Percentiles rank a stretch among this genome's conserved stretches.
These are phyloP conservation scores for Sphaerulina musiva DNA, from an alignment of 2,329 filamentous ascomycete species.

Conservation along the genomic window DNA sequence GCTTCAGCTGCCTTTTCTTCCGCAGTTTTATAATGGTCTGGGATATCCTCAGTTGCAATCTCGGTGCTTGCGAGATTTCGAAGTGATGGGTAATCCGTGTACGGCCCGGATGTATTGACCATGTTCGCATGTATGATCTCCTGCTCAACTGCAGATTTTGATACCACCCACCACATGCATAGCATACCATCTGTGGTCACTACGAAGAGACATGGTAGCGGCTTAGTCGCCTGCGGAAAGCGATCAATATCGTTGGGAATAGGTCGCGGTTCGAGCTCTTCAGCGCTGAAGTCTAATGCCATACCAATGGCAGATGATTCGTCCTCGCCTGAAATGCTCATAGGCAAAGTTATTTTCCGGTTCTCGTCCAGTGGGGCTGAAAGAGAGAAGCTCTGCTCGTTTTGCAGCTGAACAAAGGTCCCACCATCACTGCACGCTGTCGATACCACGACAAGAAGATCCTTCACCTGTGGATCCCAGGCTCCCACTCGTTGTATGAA, in stretches of 20 bases:
- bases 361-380: slow-evolving; percentile 61
- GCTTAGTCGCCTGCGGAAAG: slow-evolving; percentile 68
- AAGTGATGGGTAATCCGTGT: slow-evolving; percentile 5
- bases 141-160: slow-evolving; percentile 74
- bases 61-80: not conserved
- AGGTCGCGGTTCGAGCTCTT: slow-evolving; percentile 20
- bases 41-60: not conserved
- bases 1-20: not conserved
- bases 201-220: slow-evolving; percentile 75
- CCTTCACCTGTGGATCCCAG: slow-evolving; percentile 72
- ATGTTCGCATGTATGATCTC: slow-evolving; percentile 29
- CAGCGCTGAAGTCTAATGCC: slow-evolving; percentile 60
- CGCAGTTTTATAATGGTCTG: not conserved
- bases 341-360: slow-evolving; percentile 65
- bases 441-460: slow-evolving; percentile 74
- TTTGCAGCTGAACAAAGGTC: slow-evolving; percentile 51
- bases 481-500: slow-evolving; percentile 70
- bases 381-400: not conserved
- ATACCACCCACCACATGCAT: slow-evolving; percentile 84
- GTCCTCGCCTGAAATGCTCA: slow-evolving; percentile 53
- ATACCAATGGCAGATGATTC: slow-evolving; percentile 76
- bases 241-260: slow-evolving; percentile 53
- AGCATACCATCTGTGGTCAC: slow-evolving; percentile 86
- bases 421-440: slow-evolving; percentile 75
- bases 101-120: slow-evolving; percentile 8